Conservation (phyloP, 257 asterid species). For the Avicennia marina region DNA sequence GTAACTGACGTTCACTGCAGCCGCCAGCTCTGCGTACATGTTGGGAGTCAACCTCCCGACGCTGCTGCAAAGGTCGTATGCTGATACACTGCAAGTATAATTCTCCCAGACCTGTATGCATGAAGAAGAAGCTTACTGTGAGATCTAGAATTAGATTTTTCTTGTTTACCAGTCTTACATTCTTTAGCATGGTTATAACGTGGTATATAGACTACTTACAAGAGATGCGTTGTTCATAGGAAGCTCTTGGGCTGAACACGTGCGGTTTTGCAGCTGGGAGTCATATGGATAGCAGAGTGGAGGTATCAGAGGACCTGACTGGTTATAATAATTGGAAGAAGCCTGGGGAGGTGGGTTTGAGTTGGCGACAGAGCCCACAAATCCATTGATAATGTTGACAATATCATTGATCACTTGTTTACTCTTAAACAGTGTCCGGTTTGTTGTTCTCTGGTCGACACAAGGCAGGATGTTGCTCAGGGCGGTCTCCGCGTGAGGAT, state of each 20-base stretch:
- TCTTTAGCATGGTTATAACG: too few relatives aligned
- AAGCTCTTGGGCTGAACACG: constrained; percentile 58
- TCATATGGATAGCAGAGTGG: constrained; percentile 85
- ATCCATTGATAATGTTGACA: constrained; percentile 58
- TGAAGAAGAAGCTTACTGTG: neutral
- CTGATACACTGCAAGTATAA: constrained; percentile 28
- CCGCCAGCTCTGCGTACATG: constrained; percentile 25
- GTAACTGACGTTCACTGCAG: constrained; percentile 75
- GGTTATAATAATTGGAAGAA: constrained; percentile 52
- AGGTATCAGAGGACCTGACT: constrained; percentile 72
- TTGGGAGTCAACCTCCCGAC: constrained; percentile 37
- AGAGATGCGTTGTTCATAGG: constrained; percentile 64
- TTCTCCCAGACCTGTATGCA: constrained; percentile 34
- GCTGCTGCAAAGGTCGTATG: constrained; percentile 22
- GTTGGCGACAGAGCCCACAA: constrained; percentile 68
- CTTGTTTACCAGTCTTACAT: too few relatives aligned
- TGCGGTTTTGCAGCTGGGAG: constrained; percentile 59
- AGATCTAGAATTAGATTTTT: too few relatives aligned
- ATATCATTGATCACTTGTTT: constrained; percentile 71
- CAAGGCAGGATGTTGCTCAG: constrained; percentile 94
- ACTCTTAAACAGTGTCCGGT: constrained; percentile 77
- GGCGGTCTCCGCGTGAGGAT: constrained; percentile 95
- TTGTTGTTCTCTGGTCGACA: constrained; percentile 80
- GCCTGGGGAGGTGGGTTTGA: constrained; percentile 49
- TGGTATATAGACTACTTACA: too few relatives aligned